phyloP scores from a whole-genome alignment of 2,329 filamentous ascomycete species.

The Talaromyces sp. region DNA sequence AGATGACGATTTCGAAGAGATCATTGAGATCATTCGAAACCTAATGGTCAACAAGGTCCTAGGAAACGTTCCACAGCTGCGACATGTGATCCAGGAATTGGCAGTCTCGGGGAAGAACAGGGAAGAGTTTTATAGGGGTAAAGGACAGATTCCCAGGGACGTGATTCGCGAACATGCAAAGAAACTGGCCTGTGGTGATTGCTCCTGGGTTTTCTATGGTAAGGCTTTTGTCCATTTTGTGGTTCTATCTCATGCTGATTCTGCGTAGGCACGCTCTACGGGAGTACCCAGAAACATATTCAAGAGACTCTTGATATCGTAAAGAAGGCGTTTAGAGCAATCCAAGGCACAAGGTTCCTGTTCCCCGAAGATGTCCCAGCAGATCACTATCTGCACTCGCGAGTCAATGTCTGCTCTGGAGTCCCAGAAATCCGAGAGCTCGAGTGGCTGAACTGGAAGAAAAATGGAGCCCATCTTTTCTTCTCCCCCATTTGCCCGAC shows the following conservation, averaged over 20 bases:
- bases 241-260: background rate
- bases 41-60: slow-evolving; percentile 23
- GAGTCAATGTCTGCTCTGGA: slow-evolving; percentile 23
- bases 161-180: slow-evolving; percentile 25
- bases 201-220: slow-evolving; percentile 29
- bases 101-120: slow-evolving; percentile 25
- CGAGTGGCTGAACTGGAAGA: slow-evolving; percentile 31
- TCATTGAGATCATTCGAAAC: slow-evolving; percentile 36
- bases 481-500: slow-evolving; percentile 35
- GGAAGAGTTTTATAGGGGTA: slow-evolving; percentile 21
- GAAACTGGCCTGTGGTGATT: slow-evolving; percentile 20
- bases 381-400: slow-evolving; percentile 25
- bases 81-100: slow-evolving; percentile 26
- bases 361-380: slow-evolving; percentile 27
- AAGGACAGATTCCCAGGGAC: slow-evolving; percentile 22
- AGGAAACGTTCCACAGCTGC: slow-evolving; percentile 26
- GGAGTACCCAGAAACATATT: slow-evolving; percentile 18
- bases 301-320: slow-evolving; percentile 22
- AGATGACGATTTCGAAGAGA: slow-evolving; percentile 31
- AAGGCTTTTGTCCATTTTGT: background rate
- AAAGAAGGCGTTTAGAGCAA: slow-evolving; percentile 21
- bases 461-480: slow-evolving; percentile 29
- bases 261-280: slow-evolving; percentile 20
- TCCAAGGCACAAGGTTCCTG: slow-evolving; percentile 27
- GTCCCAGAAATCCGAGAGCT: slow-evolving; percentile 25